phyloP scores from a whole-genome alignment of 1,139 yeast genomes.

The Torulaspora pretoriensis region DNA sequence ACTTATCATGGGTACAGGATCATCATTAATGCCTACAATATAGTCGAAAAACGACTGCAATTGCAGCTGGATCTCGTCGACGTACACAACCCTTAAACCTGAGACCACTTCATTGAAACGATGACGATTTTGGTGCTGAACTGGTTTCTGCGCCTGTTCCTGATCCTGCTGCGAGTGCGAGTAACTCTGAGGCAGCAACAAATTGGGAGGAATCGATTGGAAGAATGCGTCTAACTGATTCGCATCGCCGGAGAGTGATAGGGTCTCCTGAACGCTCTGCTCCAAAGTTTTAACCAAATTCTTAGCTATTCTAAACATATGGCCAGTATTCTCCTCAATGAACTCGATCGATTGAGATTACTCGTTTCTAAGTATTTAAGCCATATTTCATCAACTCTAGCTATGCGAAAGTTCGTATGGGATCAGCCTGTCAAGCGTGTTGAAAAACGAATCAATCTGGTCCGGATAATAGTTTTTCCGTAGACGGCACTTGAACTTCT shows the following conservation, averaged over 20 bases:
- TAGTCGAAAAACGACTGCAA: slow-evolving; percentile 86
- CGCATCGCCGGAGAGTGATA: slow-evolving; percentile 25
- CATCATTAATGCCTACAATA: slow-evolving; percentile 72
- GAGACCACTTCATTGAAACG: slow-evolving; percentile 34
- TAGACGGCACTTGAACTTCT: background rate
- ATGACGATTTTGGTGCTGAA: slow-evolving; percentile 12
- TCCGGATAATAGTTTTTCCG: background rate
- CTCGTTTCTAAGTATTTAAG: background rate
- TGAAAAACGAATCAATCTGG: background rate
- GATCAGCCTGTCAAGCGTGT: background rate
- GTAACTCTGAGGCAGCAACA: slow-evolving; percentile 24
- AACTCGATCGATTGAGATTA: background rate
- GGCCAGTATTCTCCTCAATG: background rate
- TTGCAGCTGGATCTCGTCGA: slow-evolving; percentile 45
- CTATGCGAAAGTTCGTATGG: background rate
- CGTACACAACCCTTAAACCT: slow-evolving; percentile 56
- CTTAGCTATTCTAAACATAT: slow-evolving; percentile 86
- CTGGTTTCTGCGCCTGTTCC: slow-evolving; percentile 3
- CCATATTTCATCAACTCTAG: too few species aligned
- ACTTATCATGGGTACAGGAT: slow-evolving; percentile 54
- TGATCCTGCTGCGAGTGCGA: slow-evolving; percentile 11
- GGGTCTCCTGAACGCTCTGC: slow-evolving; percentile 37
- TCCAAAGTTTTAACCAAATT: slow-evolving; percentile 77
- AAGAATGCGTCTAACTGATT: slow-evolving; percentile 50
- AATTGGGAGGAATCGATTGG: slow-evolving; percentile 40